Base-by-base conservation (phyloP, 371 early-diverging fungal genomes). In the Mucor racemosus region DNA sequence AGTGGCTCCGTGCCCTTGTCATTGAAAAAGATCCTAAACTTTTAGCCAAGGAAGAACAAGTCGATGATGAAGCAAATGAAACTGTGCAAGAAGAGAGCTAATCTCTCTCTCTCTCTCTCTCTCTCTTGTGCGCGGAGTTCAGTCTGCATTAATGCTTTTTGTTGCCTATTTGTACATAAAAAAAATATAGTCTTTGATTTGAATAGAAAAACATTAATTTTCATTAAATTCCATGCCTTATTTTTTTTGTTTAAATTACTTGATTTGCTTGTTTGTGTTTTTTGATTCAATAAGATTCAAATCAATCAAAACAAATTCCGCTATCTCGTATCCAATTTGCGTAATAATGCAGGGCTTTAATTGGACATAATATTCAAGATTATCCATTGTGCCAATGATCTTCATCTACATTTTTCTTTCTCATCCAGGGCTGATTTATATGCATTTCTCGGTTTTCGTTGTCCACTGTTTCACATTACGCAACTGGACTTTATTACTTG, bases 1-100 rank as follows among this genome's bases (percentile, higher is more conserved):
- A 88, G 68, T 95, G 96, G 96, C 77, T 97, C 53, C 82, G 95
- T 55, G 87, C 89, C 41, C 80, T 95, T 48, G 81, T 97, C 13
- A 84, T 91, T 2, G 94, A 95, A 69, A 91, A 89, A 76, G 88
- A 87, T 62, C 65, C 69, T 55, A 53, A 48, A 33, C 65, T 69
- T 41, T 69, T 69, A 58, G 36, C n/a, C 26, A 58, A 48, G 34
- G 19, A 60, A 33, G 21, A 50, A 7, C 36, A 38, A 53, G 9
- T 13, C 5, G n/a, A 17, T 3, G 54, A 54, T 7, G 31, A 53
- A 39, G 57, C 34, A 57, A n/a, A 34, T 36, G 35, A 38, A 14
- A 50, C 11, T 11, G 26, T 26, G 10, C 14, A 54, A 54, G 54
- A 54, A 54, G 54, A 54, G 14, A 33, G 10, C 9, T 46, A 46